Conservation (phyloP, 495 filamentous ascomycete species). For the Chaetomium fimeti region DNA sequence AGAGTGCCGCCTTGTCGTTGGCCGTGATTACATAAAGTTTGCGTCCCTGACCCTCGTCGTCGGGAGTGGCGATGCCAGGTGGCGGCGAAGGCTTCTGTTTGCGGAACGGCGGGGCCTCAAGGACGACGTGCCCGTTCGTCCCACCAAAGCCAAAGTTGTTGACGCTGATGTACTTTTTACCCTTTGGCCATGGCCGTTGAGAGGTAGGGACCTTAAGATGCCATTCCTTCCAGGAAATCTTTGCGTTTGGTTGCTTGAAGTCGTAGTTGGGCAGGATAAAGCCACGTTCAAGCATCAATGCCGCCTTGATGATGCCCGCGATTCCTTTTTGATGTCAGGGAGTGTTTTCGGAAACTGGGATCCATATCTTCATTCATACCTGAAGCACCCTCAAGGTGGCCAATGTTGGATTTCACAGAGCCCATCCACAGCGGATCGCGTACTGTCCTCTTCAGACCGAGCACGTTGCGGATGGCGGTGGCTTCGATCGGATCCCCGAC, state of each 20-base stretch:
- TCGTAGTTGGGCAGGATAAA: constrained; percentile 50
- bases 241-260: constrained; percentile 55
- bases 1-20: constrained; percentile 46
- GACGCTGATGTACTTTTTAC: constrained; percentile 24
- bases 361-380: constrained; percentile 27
- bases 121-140: constrained; percentile 56
- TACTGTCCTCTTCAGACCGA: constrained; percentile 35
- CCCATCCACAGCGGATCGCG: constrained; percentile 49
- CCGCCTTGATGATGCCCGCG: constrained; percentile 56
- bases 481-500: constrained; percentile 51
- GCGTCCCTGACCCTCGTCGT: constrained; percentile 31
- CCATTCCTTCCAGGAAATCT: constrained; percentile 49
- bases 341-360: neutral
- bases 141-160: constrained; percentile 52
- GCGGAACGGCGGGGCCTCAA: constrained; percentile 44
- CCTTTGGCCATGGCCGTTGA: constrained; percentile 36
- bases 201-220: constrained; percentile 42
- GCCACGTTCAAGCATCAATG: constrained; percentile 53
- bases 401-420: constrained; percentile 58
- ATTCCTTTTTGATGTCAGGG: constrained; percentile 41
- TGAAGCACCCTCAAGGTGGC: constrained; percentile 56
- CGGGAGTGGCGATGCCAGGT: constrained; percentile 23
- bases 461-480: constrained; percentile 40
- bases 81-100: constrained; percentile 11
- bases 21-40: constrained; percentile 50